Base-by-base conservation (phyloP, 2,329 filamentous ascomycete genomes). In the Gnomoniopsis sp. region DNA sequence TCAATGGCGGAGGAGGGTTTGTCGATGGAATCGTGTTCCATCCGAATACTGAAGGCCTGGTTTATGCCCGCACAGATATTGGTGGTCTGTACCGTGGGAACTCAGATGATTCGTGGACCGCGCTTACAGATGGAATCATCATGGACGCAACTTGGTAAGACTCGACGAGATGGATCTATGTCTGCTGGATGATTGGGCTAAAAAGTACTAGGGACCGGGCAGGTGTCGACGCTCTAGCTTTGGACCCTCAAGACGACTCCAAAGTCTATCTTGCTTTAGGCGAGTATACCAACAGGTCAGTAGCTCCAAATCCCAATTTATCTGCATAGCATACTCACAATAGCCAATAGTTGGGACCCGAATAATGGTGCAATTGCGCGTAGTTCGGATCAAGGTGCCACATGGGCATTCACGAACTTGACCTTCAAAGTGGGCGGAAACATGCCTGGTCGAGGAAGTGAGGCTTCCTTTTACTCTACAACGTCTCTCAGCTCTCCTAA, bases 381-480 rank as follows among this genome's bases (percentile, higher is more conserved):
- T 30, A 84, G 80, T 10, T 78, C 74, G 10, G 81, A 86, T 63
- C 73, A 77, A 63, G 83, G 83, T 1, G 70, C 68, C 3, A 84
- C 82, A 1, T 86, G 81, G 79, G 65, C 71, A 1, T 71, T 74
- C 21, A 77, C 79, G 0, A 70, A 72, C 6, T 72, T 86, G 0
- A 74, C 80, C 2, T 86, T 86, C 73, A 86, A 86, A 66, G 80
- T 84, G 49, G 83, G 83, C 8, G 83, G 83, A 0, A 86, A 86
- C 66, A 85, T 85, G 81, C 82, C 83, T 8, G 83, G 83, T 2
- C 77, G 83, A 30, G 83, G 83, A 8, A 80, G 53, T 55, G 41
- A 49, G 53, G 19, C 34, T 6, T 3, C 12, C 30, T 8, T 33
- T 36, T 8, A 38, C 19, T 17, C 14, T 41, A 6, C 11, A 19